A percentile compares a stretch with the other conserved stretches of the same genome.
Evolutionary conservation across 140 eudicot species (phyloP).

Genomic region (Bidens hawaiensis): DNA sequence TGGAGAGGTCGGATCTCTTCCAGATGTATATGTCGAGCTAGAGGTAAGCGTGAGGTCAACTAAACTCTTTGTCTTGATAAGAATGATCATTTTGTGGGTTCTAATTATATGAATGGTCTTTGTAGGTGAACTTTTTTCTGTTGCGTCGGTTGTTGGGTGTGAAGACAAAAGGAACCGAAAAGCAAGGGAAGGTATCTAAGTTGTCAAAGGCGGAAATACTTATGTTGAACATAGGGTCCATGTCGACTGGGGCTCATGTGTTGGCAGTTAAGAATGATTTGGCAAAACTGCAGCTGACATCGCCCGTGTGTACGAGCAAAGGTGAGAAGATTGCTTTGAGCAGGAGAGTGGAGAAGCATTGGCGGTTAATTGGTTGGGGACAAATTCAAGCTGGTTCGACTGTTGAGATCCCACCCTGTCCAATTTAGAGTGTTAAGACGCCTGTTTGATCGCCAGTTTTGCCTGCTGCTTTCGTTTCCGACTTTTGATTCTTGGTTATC

Average conservation of each 20-base stretch:
- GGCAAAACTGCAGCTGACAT: constrained; percentile 86
- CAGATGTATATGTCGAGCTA: constrained; percentile 88
- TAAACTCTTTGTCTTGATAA: background rate
- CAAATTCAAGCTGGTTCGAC: constrained; percentile 93
- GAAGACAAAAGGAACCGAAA: constrained; percentile 90
- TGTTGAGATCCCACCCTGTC: constrained; percentile 92
- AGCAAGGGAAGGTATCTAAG: constrained; percentile 88
- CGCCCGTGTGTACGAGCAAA: constrained; percentile 96
- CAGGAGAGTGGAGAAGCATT: constrained; percentile 91
- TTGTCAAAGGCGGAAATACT: constrained; percentile 82
- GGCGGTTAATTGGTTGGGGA: constrained; percentile 99
- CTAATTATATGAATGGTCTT: background rate
- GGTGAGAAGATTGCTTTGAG: constrained; percentile 96
- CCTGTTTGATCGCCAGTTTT: constrained; percentile 25
- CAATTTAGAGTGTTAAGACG: constrained; percentile 36
- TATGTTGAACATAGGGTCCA: constrained; percentile 94
- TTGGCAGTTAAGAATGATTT: constrained; percentile 81
- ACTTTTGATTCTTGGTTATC: background rate
- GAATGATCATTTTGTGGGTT: background rate
- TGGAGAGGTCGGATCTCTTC: constrained; percentile 98
- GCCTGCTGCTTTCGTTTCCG: constrained; percentile 18
- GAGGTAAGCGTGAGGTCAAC: constrained; percentile 63
- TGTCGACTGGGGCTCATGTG: constrained; percentile 95
- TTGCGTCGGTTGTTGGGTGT: constrained; percentile 87
- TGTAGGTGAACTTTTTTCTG: constrained; percentile 87